A percentile compares a stretch with the other conserved stretches of the same genome.
phyloP scores from a whole-genome alignment of 1,284 basidiomycete genomes.

The Athelia psychrophila region DNA sequence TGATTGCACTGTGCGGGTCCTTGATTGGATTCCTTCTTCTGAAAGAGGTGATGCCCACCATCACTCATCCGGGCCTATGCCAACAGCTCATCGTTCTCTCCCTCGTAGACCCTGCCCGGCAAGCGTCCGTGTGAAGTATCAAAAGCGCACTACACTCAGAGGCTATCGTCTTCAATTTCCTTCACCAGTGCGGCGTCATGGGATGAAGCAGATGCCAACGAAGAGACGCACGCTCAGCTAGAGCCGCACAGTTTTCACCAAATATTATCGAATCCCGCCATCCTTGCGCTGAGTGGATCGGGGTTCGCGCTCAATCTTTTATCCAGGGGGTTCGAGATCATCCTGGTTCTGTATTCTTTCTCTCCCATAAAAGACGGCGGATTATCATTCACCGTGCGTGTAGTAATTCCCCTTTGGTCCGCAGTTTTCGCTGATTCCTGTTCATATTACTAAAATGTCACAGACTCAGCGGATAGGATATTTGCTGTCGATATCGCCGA shows the following conservation, averaged over 20 bases:
- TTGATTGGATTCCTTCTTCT: constrained; percentile 45
- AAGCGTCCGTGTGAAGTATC: too few relatives aligned
- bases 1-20: constrained; percentile 37
- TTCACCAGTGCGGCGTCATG: not conserved
- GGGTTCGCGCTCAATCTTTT: constrained; percentile 56
- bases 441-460: constrained; percentile 30
- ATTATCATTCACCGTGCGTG: constrained; percentile 51
- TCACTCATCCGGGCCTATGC: too few relatives aligned
- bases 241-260: constrained; percentile 23
- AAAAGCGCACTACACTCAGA: too few relatives aligned
- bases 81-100: too few relatives aligned
- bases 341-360: constrained; percentile 69
- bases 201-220: constrained; percentile 3
- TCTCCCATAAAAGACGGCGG: constrained; percentile 57
- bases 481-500: constrained; percentile 44
- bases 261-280: constrained; percentile 48
- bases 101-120: too few relatives aligned
- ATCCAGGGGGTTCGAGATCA: constrained; percentile 58
- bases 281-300: constrained; percentile 51
- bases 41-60: constrained; percentile 43
- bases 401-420: not conserved
- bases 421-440: constrained; percentile 32
- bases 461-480: constrained; percentile 63
- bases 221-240: constrained; percentile 20
- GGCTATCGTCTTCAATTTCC: too few relatives aligned